Base-by-base conservation (phyloP, 495 filamentous ascomycete genomes). In the Aspergillus olivimuriae region DNA sequence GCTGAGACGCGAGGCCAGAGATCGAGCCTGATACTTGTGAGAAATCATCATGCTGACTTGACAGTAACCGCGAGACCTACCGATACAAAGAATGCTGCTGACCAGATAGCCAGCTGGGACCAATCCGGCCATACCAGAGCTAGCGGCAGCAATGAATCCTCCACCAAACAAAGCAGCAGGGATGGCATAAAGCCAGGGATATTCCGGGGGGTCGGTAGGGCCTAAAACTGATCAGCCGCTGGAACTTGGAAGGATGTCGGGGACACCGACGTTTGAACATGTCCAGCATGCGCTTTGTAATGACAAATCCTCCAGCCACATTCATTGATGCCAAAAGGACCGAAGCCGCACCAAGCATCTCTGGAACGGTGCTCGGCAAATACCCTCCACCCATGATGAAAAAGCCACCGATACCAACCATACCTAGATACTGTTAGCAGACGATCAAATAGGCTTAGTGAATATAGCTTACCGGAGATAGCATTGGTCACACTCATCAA, bases 401-500 rank as follows among this genome's bases (percentile, higher is more conserved):
- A 48, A 91, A 69, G 33, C 86, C 85, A 39, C 85, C 86, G 44
- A 91, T 74, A 34, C 85, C 86, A 32, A 91, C 86, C 83, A 91
- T 87, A 46, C 65, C 66, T 69, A 43, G 18, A 44, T 4, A n/a
- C 3, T 3, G 14, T 55, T 17, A 51, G 41, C 40, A 34, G 30
- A 11, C 5, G 4, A 21, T 11, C 28, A 18, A 22, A 6, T 1
- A 34, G 1, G 0, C 5, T 8, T 11, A n/a, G 8, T 21, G 9
- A 28, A n/a, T 20, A 34, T 4, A n/a, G 34, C 44, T 42, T 34
- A 54, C 82, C 86, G 28, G 83, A 87, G 48, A 91, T 91, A 16
- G 86, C 86, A 60, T 91, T 91, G 19, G 86, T 91, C 18, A 91
- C 86, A 44, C 80, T 84, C 86, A 91, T 91, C 11, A 91, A 66